Evolutionary conservation across 345 rosid species (phyloP).

Genomic region (Dipteronia sinensis): DNA sequence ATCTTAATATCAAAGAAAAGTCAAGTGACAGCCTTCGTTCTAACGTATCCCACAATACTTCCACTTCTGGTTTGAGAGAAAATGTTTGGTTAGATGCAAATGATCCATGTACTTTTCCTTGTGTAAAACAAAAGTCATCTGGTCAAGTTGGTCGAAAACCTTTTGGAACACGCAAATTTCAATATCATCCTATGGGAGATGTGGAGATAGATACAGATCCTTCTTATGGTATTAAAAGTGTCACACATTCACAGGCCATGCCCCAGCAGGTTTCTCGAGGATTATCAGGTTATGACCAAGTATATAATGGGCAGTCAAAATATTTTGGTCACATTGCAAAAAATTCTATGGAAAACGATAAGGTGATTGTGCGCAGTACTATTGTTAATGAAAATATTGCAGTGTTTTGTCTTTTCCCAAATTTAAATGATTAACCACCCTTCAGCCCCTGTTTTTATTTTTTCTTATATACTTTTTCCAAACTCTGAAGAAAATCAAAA

Average conservation of each 20-base stretch:
- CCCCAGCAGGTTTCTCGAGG: slow-evolving; percentile 41
- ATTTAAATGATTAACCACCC: not conserved
- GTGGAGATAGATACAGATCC: slow-evolving; percentile 54
- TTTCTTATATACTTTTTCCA: not conserved
- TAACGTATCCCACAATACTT: slow-evolving; percentile 33
- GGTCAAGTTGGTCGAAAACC: slow-evolving; percentile 43
- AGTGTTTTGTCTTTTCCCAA: not conserved
- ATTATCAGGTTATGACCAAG: slow-evolving; percentile 34
- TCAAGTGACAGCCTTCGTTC: slow-evolving; percentile 35
- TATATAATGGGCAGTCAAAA: slow-evolving; percentile 40
- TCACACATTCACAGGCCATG: slow-evolving; percentile 33
- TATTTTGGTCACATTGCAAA: slow-evolving; percentile 40
- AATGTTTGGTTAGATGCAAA: slow-evolving; percentile 50
- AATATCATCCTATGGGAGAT: slow-evolving; percentile 96
- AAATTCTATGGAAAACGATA: slow-evolving; percentile 44
- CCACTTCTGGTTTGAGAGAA: slow-evolving; percentile 40
- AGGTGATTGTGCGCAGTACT: slow-evolving; percentile 38
- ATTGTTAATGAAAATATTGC: not conserved
- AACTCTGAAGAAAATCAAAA: not conserved
- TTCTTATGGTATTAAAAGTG: slow-evolving; percentile 39
- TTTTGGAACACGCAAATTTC: slow-evolving; percentile 64
- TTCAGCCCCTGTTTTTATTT: not conserved
- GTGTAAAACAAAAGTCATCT: slow-evolving; percentile 53
- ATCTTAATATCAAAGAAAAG: slow-evolving; percentile 38
- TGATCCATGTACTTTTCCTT: slow-evolving; percentile 40